Percentiles rank a stretch among this genome's conserved stretches.
These are phyloP conservation scores for Taphrina betulina DNA, from an alignment of 1,139 yeast species.

Conservation along the genomic window DNA sequence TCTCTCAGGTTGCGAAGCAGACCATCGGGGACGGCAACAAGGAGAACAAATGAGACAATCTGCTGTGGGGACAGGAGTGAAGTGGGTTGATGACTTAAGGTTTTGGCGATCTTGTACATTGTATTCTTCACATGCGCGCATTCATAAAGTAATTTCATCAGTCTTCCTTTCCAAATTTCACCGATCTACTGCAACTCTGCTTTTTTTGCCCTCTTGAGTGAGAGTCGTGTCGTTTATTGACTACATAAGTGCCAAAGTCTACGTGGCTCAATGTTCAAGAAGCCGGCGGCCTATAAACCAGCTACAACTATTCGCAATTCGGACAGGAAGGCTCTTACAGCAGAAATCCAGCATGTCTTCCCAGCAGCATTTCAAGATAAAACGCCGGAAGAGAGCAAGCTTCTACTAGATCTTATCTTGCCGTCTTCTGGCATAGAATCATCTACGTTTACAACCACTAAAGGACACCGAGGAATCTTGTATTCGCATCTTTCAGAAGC, in stretches of 20 bases:
- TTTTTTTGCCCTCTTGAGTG: too few relatives aligned
- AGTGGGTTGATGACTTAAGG: too few relatives aligned
- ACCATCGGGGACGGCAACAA: slow-evolving; percentile 3
- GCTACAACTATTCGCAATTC: slow-evolving; percentile 24
- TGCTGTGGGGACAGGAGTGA: too few relatives aligned
- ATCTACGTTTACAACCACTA: slow-evolving; percentile 2
- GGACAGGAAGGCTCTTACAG: slow-evolving; percentile 13
- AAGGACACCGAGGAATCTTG: slow-evolving; percentile 12
- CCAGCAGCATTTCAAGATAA: slow-evolving; percentile 3
- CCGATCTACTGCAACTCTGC: too few relatives aligned
- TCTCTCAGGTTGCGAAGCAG: slow-evolving; percentile 24
- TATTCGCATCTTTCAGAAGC: slow-evolving; percentile 6
- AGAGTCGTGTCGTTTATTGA: too few relatives aligned
- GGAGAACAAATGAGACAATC: slow-evolving; percentile 20
- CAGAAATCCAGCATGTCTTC: slow-evolving; percentile 1
- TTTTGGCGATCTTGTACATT: too few relatives aligned
- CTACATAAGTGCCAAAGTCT: too few relatives aligned
- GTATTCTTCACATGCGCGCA: too few relatives aligned
- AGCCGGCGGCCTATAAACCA: slow-evolving; percentile 16
- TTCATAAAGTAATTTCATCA: background rate
- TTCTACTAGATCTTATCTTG: slow-evolving; percentile 2
- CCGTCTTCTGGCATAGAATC: slow-evolving; percentile 21
- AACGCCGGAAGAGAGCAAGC: slow-evolving; percentile 14
- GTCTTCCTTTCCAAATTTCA: too few relatives aligned
- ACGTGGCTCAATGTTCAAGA: slow-evolving; percentile 27